These are phyloP conservation scores for Pyrenula massariospora DNA, from an alignment of 495 filamentous ascomycete species.

Conservation along the genomic window DNA sequence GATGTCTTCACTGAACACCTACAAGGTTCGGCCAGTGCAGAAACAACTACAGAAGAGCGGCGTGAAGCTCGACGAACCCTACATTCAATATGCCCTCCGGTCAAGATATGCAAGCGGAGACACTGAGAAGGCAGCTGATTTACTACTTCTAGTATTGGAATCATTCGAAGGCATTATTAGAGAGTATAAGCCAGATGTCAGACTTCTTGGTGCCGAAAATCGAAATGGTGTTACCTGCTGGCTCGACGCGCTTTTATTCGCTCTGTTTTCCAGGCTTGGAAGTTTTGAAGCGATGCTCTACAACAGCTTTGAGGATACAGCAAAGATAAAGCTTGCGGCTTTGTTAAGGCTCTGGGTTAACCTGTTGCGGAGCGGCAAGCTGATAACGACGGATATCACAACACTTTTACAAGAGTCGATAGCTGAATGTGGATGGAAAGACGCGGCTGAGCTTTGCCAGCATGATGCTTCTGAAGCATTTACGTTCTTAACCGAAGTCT, in stretches of 20 bases:
- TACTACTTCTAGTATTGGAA: slow-evolving; percentile 64
- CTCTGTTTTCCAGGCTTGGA: slow-evolving; percentile 85
- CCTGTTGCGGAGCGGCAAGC: slow-evolving; percentile 68
- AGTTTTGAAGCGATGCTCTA: slow-evolving; percentile 87
- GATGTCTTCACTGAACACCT: neutral
- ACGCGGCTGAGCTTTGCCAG: slow-evolving; percentile 62
- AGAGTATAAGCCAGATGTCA: slow-evolving; percentile 54
- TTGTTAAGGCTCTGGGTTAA: slow-evolving; percentile 87
- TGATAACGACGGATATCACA: slow-evolving; percentile 79
- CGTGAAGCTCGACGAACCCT: slow-evolving; percentile 41
- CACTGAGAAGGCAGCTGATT: slow-evolving; percentile 58
- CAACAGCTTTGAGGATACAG: slow-evolving; percentile 49
- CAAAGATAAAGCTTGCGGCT: slow-evolving; percentile 58
- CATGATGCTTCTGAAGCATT: slow-evolving; percentile 96
- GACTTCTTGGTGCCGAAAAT: slow-evolving; percentile 80
- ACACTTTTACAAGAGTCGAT: slow-evolving; percentile 70
- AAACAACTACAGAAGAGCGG: slow-evolving; percentile 38
- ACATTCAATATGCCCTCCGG: slow-evolving; percentile 59
- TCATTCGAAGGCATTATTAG: slow-evolving; percentile 72
- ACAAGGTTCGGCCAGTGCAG: slow-evolving; percentile 43
- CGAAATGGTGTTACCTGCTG: slow-evolving; percentile 81
- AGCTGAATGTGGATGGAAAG: slow-evolving; percentile 83
- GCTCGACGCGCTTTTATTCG: slow-evolving; percentile 82
- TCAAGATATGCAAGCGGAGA: slow-evolving; percentile 56
- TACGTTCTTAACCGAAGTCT: slow-evolving; percentile 78